A percentile compares a stretch with the other conserved stretches of the same genome.
Evolutionary conservation across 257 asterid species (phyloP).

Genomic region (Solanum piurae): DNA sequence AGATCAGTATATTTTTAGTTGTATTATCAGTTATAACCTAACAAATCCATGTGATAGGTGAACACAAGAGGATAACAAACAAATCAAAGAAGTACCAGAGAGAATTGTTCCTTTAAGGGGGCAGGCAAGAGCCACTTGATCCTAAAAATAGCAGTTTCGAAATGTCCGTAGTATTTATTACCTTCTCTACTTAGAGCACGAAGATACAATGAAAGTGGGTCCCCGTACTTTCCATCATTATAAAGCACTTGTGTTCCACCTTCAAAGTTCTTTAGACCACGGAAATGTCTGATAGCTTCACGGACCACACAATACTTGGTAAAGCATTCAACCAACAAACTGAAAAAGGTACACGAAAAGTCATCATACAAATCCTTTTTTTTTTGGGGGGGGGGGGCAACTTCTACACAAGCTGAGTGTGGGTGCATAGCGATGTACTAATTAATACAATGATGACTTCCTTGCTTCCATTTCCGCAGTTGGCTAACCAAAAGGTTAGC

Average conservation of each 20-base stretch:
- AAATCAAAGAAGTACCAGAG: not conserved
- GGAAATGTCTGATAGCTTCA: conserved; percentile 96
- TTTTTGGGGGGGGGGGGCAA: not conserved
- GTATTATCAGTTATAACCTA: not conserved
- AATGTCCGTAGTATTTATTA: conserved; percentile 1
- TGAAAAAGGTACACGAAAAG: conserved; percentile 17
- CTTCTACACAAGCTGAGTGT: not conserved
- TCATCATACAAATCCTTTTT: not conserved
- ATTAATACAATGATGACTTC: not conserved
- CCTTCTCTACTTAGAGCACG: conserved; percentile 99
- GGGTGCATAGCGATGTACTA: not conserved
- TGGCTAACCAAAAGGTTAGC: not conserved
- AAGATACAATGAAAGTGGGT: conserved; percentile 90
- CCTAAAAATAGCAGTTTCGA: not conserved
- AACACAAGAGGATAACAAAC: not conserved
- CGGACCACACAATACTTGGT: conserved; percentile 85
- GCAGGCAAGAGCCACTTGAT: not conserved
- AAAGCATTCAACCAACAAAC: conserved; percentile 93
- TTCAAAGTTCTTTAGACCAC: conserved; percentile 69
- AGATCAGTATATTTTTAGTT: not conserved
- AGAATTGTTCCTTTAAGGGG: not conserved
- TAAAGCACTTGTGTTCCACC: conserved; percentile 68
- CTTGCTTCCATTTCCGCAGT: conserved; percentile 1
- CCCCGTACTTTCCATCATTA: conserved; percentile 76
- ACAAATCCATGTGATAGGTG: not conserved